Percentiles rank a stretch among this genome's conserved stretches.
These are phyloP conservation scores for Ophiocordyceps camponoti-saundersi DNA, from an alignment of 2,329 filamentous ascomycete species.

Conservation along the genomic window DNA sequence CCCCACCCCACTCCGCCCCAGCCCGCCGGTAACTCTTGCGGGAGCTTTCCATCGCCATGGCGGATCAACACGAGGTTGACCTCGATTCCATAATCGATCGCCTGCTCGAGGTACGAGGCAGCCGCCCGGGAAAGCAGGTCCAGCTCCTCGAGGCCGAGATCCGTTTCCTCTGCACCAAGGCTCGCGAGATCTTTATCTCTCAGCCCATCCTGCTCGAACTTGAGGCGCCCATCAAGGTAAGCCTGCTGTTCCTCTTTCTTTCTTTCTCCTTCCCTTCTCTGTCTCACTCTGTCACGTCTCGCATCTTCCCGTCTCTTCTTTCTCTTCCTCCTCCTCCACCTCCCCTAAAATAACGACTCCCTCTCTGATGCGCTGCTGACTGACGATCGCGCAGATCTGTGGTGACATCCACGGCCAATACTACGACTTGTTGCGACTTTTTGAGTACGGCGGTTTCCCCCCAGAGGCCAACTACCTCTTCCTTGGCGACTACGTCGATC, in stretches of 20 bases:
- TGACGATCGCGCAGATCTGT: slow-evolving; percentile 54
- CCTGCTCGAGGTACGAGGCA: slow-evolving; percentile 91
- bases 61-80: slow-evolving; percentile 73
- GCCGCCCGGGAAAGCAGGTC: slow-evolving; percentile 95
- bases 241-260: slow-evolving; percentile 9
- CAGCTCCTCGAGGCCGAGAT: slow-evolving; percentile 95
- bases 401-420: slow-evolving; percentile 99
- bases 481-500: slow-evolving; percentile 95
- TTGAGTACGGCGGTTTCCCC: slow-evolving; percentile 96
- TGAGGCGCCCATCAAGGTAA: slow-evolving; percentile 96
- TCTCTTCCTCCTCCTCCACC: too few species aligned
- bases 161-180: slow-evolving; percentile 93
- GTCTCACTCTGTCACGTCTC: background rate
- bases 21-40: slow-evolving; percentile 13
- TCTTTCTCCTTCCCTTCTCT: background rate
- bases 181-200: slow-evolving; percentile 97
- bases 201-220: slow-evolving; percentile 96
- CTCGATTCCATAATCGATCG: slow-evolving; percentile 99
- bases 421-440: slow-evolving; percentile 90
- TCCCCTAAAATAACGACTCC: too few species aligned
- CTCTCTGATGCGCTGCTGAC: background rate
- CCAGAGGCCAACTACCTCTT: slow-evolving; percentile 99
- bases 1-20: slow-evolving; percentile 3
- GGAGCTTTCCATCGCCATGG: slow-evolving; percentile 29
- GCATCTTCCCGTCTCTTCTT: too few species aligned